These are phyloP conservation scores for Turritis glabra DNA, from an alignment of 345 rosid genomes.

Conservation along the genomic window DNA sequence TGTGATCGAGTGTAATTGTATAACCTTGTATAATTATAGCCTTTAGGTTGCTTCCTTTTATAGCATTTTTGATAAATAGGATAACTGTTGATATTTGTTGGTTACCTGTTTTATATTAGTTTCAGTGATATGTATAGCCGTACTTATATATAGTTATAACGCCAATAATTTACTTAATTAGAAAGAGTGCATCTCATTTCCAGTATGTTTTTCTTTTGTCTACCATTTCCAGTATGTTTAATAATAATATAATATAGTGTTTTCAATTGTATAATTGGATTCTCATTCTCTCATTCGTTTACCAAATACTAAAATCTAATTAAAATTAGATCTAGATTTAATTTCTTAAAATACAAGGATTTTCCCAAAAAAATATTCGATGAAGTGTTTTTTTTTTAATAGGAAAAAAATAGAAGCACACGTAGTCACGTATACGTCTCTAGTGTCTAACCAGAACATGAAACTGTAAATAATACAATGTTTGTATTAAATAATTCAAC, in stretches of 20 bases:
- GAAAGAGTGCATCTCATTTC: neutral
- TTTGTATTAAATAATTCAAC: constrained; percentile 1
- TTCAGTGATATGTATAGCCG: neutral
- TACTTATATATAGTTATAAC: neutral
- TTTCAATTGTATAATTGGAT: neutral
- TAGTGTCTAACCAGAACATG: neutral
- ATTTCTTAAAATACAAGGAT: neutral
- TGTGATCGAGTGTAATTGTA: neutral
- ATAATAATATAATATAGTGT: neutral
- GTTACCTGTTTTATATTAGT: neutral
- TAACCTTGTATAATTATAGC: neutral
- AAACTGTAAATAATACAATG: neutral
- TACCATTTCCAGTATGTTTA: too few species aligned
- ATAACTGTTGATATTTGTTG: neutral
- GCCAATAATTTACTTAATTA: neutral
- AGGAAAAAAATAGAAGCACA: neutral
- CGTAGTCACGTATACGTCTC: neutral
- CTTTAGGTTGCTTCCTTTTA: neutral
- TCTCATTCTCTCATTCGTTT: neutral
- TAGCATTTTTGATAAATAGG: neutral
- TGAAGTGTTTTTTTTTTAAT: neutral
- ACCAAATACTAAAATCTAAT: neutral
- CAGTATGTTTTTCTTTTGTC: neutral
- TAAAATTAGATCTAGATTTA: neutral
- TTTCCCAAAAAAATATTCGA: neutral